Conservation (phyloP, 306 rosid genomes). For the Cucumis cinereus region DNA sequence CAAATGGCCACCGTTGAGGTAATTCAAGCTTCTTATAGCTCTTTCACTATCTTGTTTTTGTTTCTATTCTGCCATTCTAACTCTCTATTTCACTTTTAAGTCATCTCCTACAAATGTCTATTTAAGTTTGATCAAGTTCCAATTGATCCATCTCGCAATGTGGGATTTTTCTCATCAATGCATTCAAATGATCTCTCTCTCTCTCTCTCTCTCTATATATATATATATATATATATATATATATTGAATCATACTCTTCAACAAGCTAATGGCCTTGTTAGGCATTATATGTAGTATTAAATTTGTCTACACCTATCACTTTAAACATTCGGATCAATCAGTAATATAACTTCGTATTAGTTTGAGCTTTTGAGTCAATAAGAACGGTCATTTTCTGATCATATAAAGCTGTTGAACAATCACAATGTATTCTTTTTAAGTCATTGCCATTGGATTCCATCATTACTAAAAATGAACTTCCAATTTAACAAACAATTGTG, state of each 20-base stretch:
- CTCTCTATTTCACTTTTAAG: not conserved
- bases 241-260: not conserved
- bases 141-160: not conserved
- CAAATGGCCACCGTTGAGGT: constrained; percentile 94
- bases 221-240: not conserved
- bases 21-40: constrained; percentile 6
- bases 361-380: not conserved
- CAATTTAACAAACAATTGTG: not conserved
- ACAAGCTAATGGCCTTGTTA: not conserved
- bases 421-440: not conserved
- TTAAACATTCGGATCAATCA: no score
- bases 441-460: no score
- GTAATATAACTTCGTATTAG: no score
- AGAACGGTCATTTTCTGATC: no score
- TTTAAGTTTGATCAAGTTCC: not conserved
- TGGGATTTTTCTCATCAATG: not conserved
- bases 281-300: no score
- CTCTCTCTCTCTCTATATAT: no score
- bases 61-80: not conserved
- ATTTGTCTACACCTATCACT: no score
- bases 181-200: not conserved
- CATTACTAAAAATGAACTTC: not conserved
- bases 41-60: not conserved
- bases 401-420: not conserved
- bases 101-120: not conserved